Conservation (phyloP, 2,329 filamentous ascomycete genomes). For the Talaromyces sp. region DNA sequence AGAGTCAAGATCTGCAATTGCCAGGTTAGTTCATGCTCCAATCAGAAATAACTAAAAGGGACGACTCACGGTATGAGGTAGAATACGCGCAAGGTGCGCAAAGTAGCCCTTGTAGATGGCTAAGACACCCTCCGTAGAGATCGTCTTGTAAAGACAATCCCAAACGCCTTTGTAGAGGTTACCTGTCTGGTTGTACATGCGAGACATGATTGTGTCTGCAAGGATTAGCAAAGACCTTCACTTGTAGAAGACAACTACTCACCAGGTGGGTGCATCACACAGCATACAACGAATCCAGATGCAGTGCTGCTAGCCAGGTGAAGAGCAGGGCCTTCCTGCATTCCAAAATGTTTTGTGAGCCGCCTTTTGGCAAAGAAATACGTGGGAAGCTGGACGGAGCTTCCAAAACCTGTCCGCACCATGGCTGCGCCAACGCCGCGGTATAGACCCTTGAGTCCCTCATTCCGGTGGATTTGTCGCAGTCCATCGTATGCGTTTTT, state of each 20-base stretch:
- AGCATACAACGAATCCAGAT: conserved; percentile 94
- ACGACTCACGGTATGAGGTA: conserved; percentile 73
- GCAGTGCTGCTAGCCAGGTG: conserved; percentile 84
- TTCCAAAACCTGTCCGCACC: conserved; percentile 93
- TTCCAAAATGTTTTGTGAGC: conserved; percentile 73
- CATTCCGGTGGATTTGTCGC: conserved; percentile 68
- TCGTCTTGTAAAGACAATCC: conserved; percentile 85
- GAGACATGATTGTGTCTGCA: conserved; percentile 91
- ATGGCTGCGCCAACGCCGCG: conserved; percentile 88
- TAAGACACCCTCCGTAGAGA: conserved; percentile 83
- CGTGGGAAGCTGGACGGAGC: conserved; percentile 91
- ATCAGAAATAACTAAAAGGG: not conserved
- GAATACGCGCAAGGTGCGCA: conserved; percentile 86
- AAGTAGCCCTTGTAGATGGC: conserved; percentile 98
- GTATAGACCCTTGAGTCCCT: conserved; percentile 80
- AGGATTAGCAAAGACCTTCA: not conserved
- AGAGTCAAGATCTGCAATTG: conserved; percentile 69
- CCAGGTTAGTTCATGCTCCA: conserved; percentile 18
- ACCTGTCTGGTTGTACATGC: conserved; percentile 97
- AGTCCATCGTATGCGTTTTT: conserved; percentile 80
- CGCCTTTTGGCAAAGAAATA: conserved; percentile 96
- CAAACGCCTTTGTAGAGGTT: conserved; percentile 93
- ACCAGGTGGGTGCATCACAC: conserved; percentile 96
- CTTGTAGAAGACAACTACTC: conserved; percentile 25
- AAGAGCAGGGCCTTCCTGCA: conserved; percentile 85